Evolutionary conservation across 345 rosid species (phyloP), one percentile per base, ranked within the genome.

Genomic region (Euphorbia peplus): DNA sequence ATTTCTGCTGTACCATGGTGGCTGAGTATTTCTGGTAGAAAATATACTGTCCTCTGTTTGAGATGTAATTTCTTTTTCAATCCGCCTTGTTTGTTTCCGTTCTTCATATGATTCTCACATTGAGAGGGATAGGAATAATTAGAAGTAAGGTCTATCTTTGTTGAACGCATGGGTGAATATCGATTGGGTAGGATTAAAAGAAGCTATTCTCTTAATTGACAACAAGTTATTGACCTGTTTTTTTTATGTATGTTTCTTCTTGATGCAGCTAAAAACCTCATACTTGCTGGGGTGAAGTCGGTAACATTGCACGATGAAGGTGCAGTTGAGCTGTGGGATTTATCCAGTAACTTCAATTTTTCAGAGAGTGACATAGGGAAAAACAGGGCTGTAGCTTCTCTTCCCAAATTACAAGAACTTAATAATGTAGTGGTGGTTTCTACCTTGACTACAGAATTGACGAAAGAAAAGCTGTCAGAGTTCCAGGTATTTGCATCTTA

Each of bases 251-350:
- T 39, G 16, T 42, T 30, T 46, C 19, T 26, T 30, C 37, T 70
- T 70, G 26, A 68, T 79, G 79, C 88, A 95, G 99, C 99, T 11
- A 95, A 95, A 84, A 95, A 95, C 77, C 97, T 95, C 30, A 78
- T 92, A 66, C 96, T 95, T 56, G 98, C 98, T 62, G 99, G 99
- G 63, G 99, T 92, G 57, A 95, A 95, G 90, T 95, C 98, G 50
- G 95, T 95, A 69, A 88, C 98, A 13, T 75, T 95, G 83, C 99
- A 95, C 56, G 99, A 95, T 76, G 96, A 90, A 75, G 87, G 85
- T 21, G 73, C 48, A 10, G 93, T 92, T 39, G 96, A 92, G 81
- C 75, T 86, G 64, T 95, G 98, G 99, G 99, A 95, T 79, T 76
- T 95, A 79, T 87, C 96, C 4, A 80, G 98, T 77, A 90, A 90